Evolutionary conservation across 2,329 filamentous ascomycete genomes (phyloP).

Genomic region (Colletotrichum sojae): DNA sequence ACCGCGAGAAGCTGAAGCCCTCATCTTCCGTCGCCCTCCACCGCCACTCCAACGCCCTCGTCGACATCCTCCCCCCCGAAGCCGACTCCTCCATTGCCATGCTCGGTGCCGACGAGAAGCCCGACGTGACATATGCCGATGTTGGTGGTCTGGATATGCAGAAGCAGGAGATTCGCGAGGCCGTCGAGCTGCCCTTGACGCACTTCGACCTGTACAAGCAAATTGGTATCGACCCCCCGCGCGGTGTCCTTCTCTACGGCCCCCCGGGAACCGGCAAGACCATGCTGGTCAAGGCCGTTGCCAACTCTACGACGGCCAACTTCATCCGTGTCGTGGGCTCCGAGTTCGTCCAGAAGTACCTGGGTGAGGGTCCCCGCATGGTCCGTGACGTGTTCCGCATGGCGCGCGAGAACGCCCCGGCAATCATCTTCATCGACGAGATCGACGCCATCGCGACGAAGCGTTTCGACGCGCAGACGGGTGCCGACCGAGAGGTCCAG

Average conservation of each 20-base stretch:
- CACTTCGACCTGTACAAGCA: conserved; percentile 99
- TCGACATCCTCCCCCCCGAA: conserved; percentile 98
- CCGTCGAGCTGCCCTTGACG: conserved; percentile 94
- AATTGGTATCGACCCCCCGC: conserved; percentile 98
- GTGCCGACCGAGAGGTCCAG: conserved; percentile 97
- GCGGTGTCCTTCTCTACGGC: conserved; percentile 90
- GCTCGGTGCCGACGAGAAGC: conserved; percentile 96
- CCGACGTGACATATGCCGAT: conserved; percentile 97
- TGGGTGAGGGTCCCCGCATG: conserved; percentile 96
- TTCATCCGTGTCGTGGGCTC: conserved; percentile 94
- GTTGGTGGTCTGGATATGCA: conserved; percentile 99
- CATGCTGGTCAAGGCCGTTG: conserved; percentile 91
- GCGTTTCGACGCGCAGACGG: conserved; percentile 98
- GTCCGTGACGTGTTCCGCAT: conserved; percentile 99
- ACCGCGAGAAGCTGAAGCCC: conserved; percentile 97
- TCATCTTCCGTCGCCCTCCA: conserved; percentile 98
- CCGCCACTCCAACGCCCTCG: conserved; percentile 97
- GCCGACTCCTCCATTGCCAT: conserved; percentile 99
- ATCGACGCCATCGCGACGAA: conserved; percentile 99
- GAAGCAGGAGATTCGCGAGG: conserved; percentile 99
- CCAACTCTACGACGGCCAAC: conserved; percentile 91
- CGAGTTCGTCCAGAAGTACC: conserved; percentile 94
- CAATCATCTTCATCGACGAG: conserved; percentile 99
- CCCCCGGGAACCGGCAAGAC: conserved; percentile 82
- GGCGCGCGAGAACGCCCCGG: conserved; percentile 97